phyloP scores from a whole-genome alignment of 192 early-diverging fungal genomes.

The Spizellomyces sp. region DNA sequence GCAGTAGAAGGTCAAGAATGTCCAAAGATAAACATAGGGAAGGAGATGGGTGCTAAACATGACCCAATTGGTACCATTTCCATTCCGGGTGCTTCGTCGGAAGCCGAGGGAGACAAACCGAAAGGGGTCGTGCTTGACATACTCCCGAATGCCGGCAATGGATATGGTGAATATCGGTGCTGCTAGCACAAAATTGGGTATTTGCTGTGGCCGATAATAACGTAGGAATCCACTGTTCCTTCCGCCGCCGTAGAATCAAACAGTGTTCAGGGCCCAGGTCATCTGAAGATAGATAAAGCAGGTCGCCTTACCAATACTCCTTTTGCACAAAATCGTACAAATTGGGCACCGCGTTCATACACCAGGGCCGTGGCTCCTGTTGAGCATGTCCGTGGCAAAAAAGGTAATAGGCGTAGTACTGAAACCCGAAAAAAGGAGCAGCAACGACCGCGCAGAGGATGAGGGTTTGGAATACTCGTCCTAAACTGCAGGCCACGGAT shows the following conservation, averaged over 20 bases:
- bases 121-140: slow-evolving; percentile 50
- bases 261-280: neutral
- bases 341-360: slow-evolving; percentile 56
- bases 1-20: slow-evolving; percentile 59
- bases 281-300: neutral
- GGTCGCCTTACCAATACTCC: slow-evolving; percentile 72
- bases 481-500: too few species aligned
- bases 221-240: slow-evolving; percentile 85
- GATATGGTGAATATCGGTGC: slow-evolving; percentile 74
- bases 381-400: slow-evolving; percentile 54
- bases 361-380: slow-evolving; percentile 64
- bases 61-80: slow-evolving; percentile 8
- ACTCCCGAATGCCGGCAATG: slow-evolving; percentile 59
- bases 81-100: neutral
- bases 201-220: slow-evolving; percentile 80
- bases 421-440: slow-evolving; percentile 32
- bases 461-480: too few species aligned
- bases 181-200: slow-evolving; percentile 91
- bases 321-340: slow-evolving; percentile 84
- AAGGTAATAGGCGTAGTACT: slow-evolving; percentile 36
- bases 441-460: slow-evolving; percentile 15
- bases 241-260: neutral
- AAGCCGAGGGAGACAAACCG: slow-evolving; percentile 64
- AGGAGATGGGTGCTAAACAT: slow-evolving; percentile 35
- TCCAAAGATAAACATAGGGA: slow-evolving; percentile 73